A percentile compares a stretch with the other conserved stretches of the same genome.
Conservation (phyloP, 352 stramenopile species). For the Globisporangium megalacanthum region DNA sequence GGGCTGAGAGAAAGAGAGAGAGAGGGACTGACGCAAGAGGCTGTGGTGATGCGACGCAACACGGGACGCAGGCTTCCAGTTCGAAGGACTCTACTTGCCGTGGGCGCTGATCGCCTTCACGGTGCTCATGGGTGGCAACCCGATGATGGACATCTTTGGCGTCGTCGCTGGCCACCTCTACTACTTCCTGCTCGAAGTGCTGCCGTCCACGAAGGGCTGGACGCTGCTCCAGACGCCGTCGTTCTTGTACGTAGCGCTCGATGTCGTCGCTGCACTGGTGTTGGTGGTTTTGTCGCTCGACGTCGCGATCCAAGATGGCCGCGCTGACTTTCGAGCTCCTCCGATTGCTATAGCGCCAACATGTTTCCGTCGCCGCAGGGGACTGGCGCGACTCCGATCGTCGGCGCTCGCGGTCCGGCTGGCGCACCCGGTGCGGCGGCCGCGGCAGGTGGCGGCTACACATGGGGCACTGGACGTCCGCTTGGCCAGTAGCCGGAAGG, state of each 20-base stretch:
- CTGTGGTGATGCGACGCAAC: neutral
- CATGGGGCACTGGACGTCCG: slow-evolving; percentile 54
- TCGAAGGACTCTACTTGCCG: slow-evolving; percentile 83
- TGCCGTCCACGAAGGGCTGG: slow-evolving; percentile 82
- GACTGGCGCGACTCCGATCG: slow-evolving; percentile 42
- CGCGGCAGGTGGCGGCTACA: slow-evolving; percentile 33
- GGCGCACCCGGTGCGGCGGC: slow-evolving; percentile 18
- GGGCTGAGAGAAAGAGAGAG: too few relatives aligned
- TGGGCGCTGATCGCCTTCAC: slow-evolving; percentile 89
- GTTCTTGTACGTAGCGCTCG: slow-evolving; percentile 59
- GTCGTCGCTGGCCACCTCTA: slow-evolving; percentile 85
- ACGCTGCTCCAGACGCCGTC: slow-evolving; percentile 75
- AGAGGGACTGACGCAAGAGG: too few relatives aligned
- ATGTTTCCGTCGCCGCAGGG: slow-evolving; percentile 63
- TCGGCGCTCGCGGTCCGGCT: slow-evolving; percentile 40
- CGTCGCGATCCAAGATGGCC: too few relatives aligned
- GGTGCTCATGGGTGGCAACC: slow-evolving; percentile 79
- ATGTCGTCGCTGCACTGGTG: neutral
- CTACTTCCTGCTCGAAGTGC: slow-evolving; percentile 88
- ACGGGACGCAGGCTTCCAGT: slow-evolving; percentile 58
- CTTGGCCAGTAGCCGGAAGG: slow-evolving; percentile 20
- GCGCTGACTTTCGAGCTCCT: neutral
- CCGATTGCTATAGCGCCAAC: slow-evolving; percentile 24
- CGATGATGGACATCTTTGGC: slow-evolving; percentile 85
- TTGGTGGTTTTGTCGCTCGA: too few relatives aligned